phyloP scores from a whole-genome alignment of 2,329 filamentous ascomycete species.

The Hymenoscyphus fraxineus region DNA sequence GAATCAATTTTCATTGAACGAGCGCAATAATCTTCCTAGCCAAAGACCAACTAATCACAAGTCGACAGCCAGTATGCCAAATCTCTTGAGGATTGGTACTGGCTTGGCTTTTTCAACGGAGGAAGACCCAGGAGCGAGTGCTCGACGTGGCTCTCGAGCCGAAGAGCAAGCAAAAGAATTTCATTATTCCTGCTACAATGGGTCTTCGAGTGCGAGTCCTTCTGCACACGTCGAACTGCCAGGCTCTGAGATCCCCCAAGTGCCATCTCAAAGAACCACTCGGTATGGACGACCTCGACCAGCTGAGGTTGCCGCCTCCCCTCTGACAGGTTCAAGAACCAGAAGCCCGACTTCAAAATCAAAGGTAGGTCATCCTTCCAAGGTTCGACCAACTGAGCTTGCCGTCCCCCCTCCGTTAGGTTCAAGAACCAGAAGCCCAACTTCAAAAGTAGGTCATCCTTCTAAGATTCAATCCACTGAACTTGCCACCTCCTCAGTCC shows the following conservation, averaged over 20 bases:
- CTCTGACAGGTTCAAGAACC: background rate
- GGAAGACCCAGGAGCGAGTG: background rate
- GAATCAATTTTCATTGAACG: background rate
- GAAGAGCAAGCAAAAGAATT: background rate
- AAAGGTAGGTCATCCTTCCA: background rate
- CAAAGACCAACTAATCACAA: background rate
- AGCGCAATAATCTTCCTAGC: background rate
- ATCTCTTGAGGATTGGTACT: background rate
- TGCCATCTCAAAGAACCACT: background rate
- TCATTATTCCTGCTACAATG: background rate
- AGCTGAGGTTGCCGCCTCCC: background rate
- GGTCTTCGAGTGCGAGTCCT: background rate
- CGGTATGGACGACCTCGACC: background rate
- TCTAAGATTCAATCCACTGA: too few species aligned
- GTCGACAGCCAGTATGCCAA: background rate
- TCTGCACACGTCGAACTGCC: background rate
- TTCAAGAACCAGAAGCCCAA: background rate
- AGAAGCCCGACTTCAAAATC: background rate
- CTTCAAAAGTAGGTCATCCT: background rate
- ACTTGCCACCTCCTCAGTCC: too few species aligned
- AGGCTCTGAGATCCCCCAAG: background rate
- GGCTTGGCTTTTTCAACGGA: background rate
- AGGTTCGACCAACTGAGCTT: background rate
- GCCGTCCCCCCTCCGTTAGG: background rate
- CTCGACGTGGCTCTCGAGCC: background rate